These are phyloP conservation scores for Uronychia setigera DNA, from an alignment of 73 alveolate genomes.

Conservation along the genomic window DNA sequence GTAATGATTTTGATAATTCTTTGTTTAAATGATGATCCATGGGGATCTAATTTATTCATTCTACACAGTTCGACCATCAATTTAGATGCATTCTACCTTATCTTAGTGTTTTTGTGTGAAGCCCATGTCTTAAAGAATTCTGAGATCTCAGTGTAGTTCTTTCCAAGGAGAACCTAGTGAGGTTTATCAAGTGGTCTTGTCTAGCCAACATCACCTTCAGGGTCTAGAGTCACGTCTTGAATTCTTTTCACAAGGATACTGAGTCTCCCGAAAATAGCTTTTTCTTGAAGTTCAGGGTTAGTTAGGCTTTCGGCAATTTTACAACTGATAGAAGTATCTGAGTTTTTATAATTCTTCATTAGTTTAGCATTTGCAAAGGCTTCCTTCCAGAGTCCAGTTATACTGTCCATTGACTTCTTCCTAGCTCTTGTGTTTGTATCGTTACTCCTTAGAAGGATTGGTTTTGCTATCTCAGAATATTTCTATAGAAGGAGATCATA, in stretches of 20 bases:
- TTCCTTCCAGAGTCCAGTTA: constrained; percentile 30
- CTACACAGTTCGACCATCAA: constrained; percentile 47
- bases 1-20: constrained; percentile 28
- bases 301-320: constrained; percentile 30
- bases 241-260: constrained; percentile 28
- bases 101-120: constrained; percentile 52
- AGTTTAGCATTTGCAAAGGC: not conserved
- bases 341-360: not conserved
- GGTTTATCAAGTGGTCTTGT: constrained; percentile 1
- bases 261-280: constrained; percentile 51
- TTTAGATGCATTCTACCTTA: constrained; percentile 40
- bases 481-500: constrained; percentile 7
- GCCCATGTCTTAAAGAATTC: constrained; percentile 52
- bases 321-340: constrained; percentile 20
- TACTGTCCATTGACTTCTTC: constrained; percentile 51
- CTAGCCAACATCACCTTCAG: constrained; percentile 29
- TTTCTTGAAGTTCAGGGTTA: constrained; percentile 36
- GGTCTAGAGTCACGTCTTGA: constrained; percentile 11
- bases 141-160: constrained; percentile 37
- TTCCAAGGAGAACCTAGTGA: constrained; percentile 51
- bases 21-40: constrained; percentile 51
- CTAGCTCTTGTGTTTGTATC: constrained; percentile 63
- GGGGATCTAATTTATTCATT: constrained; percentile 35
- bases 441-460: constrained; percentile 37
- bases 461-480: constrained; percentile 15